phyloP scores from a whole-genome alignment of 2,329 filamentous ascomycete species.

The Arthrinium puccinioides region DNA sequence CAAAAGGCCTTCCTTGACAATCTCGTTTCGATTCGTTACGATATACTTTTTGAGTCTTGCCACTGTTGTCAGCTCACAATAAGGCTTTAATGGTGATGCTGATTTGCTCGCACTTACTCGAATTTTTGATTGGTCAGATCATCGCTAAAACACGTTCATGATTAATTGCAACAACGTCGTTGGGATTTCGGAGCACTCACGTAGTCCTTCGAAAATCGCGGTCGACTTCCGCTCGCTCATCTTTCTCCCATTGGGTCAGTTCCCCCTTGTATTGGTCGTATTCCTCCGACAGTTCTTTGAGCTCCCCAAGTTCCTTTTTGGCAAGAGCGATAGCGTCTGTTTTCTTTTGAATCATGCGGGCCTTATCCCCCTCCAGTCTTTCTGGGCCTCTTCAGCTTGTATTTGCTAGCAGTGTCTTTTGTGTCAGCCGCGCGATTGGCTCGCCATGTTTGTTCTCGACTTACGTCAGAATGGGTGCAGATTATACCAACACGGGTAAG shows the following conservation, averaged over 20 bases:
- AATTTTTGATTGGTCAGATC: background rate
- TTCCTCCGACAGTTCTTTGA: background rate
- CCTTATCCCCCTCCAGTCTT: constrained; percentile 21
- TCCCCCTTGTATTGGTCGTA: background rate
- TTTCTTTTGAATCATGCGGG: constrained; percentile 10
- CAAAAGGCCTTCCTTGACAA: constrained; percentile 21
- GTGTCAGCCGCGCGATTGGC: background rate
- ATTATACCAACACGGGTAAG: constrained; percentile 33
- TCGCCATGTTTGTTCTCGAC: background rate
- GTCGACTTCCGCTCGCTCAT: background rate
- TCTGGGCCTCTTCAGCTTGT: constrained; percentile 21
- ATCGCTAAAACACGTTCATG: background rate
- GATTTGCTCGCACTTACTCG: background rate
- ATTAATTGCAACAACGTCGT: background rate
- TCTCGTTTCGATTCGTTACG: constrained; percentile 28
- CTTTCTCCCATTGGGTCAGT: background rate
- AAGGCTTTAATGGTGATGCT: no score
- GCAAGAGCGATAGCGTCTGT: background rate
- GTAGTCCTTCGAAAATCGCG: background rate
- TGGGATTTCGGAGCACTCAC: background rate
- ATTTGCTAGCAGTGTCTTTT: constrained; percentile 23
- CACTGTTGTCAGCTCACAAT: no score
- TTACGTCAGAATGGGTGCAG: constrained; percentile 34
- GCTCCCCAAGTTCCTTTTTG: background rate
- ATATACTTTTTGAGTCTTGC: constrained; percentile 17